Evolutionary conservation across 2,329 filamentous ascomycete genomes (phyloP), one percentile per base, ranked within the genome.

Genomic region (Penicillium sp.): DNA sequence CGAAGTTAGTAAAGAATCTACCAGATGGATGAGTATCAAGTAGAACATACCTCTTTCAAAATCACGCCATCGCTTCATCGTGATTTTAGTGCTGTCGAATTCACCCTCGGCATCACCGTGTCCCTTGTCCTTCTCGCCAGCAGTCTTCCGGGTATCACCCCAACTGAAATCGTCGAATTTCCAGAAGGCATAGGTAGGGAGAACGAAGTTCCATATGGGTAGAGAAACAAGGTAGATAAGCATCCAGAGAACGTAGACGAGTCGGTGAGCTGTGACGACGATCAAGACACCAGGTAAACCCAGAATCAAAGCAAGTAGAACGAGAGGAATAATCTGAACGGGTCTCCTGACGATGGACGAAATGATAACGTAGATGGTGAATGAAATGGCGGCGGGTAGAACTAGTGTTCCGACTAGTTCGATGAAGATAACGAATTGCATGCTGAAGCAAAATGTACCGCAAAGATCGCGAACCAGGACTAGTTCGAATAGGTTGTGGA

Each of bases 111-210:
- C 89, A 70, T 93, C 93, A 14, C 70, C 72, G 61, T 92, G 87
- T 31, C 91, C 90, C 78, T 93, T 95, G 81, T 93, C 88, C 79
- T 90, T 91, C 71, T 96, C 93, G 27, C 93, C 93, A 0, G 88
- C 91, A 42, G 93, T 96, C 85, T 98, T 96, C 61, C 95, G 87
- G 54, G 95, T 99, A 63, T 99, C 96, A 70, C 95, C 95, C 95
- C 95, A 99, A 56, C 91, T 96, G 82, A 99, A 99, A 80, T 99
- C 95, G 74, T 99, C 95, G 74, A 99, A 99, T 79, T 99, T 98
- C 95, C 95, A 99, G 82, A 93, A 99, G 3, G 95, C 90, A 73
- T 99, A 99, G 8, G 86, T 86, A 0, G 95, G 95, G 9, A 99
- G 86, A 37, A 99, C 83, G 74, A 99, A 96, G 77, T 99, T 99